Conservation (phyloP, 1,139 yeast genomes). For the Spencermartinsiella ligniputridi region DNA sequence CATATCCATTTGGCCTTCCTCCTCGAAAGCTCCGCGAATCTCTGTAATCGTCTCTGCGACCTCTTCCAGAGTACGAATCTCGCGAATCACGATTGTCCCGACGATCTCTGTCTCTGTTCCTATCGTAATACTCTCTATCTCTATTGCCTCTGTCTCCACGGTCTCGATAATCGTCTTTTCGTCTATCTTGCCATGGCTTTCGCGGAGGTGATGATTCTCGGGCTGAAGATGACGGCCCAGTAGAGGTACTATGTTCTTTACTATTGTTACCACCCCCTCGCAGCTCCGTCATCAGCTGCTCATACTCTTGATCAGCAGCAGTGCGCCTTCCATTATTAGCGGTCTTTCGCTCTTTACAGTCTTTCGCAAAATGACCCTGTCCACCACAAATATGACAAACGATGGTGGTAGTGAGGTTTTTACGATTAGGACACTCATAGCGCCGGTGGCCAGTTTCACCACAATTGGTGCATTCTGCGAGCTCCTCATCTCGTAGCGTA, state of each 20-base stretch:
- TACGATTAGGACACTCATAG: constrained; percentile 56
- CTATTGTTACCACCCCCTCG: constrained; percentile 32
- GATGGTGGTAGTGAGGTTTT: constrained; percentile 51
- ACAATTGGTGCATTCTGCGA: constrained; percentile 57
- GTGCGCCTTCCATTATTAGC: constrained; percentile 15
- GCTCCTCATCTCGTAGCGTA: constrained; percentile 78
- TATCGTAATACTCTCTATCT: background rate
- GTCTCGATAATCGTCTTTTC: background rate
- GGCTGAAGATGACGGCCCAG: background rate
- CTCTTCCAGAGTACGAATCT: constrained; percentile 14
- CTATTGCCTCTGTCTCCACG: background rate
- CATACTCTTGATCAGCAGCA: constrained; percentile 44
- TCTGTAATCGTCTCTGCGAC: constrained; percentile 16
- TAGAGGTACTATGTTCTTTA: background rate
- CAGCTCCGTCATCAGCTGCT: constrained; percentile 48
- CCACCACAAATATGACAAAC: constrained; percentile 77
- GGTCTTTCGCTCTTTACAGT: constrained; percentile 52
- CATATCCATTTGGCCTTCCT: constrained; percentile 11
- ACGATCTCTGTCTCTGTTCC: constrained; percentile 5
- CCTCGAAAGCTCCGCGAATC: constrained; percentile 11
- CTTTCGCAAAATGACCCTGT: constrained; percentile 83
- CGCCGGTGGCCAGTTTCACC: constrained; percentile 61
- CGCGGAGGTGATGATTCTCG: background rate
- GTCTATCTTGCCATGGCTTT: background rate
- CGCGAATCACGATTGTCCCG: constrained; percentile 3